phyloP scores from a whole-genome alignment of 371 early-diverging fungal species.

The Rhizopus arrhizus region DNA sequence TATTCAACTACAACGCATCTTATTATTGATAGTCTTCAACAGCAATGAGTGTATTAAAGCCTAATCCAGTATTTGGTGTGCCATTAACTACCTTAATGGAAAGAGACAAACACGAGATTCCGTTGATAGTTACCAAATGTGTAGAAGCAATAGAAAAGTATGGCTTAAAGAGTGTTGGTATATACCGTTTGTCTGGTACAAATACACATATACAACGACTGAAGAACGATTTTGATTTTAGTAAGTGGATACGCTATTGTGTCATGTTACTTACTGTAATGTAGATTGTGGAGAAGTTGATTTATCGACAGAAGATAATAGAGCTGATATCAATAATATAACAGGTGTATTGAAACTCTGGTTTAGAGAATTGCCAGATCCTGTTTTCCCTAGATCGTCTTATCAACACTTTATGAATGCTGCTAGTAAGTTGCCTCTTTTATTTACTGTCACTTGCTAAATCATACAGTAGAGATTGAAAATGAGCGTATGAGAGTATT shows the following conservation, averaged over 20 bases:
- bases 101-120: slow-evolving; percentile 71
- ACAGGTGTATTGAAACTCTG: slow-evolving; percentile 87
- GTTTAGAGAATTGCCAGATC: slow-evolving; percentile 90
- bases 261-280: not conserved
- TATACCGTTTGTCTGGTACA: slow-evolving; percentile 86
- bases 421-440: slow-evolving; percentile 50
- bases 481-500: slow-evolving; percentile 64
- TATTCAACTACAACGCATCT: not conserved
- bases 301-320: slow-evolving; percentile 56
- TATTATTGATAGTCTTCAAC: slow-evolving; percentile 48
- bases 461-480: slow-evolving; percentile 37
- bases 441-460: not conserved
- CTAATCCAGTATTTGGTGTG: slow-evolving; percentile 71
- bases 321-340: slow-evolving; percentile 77
- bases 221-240: slow-evolving; percentile 69
- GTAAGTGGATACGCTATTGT: slow-evolving; percentile 30
- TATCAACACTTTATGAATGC: slow-evolving; percentile 72
- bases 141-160: slow-evolving; percentile 74
- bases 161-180: slow-evolving; percentile 68
- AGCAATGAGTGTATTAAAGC: slow-evolving; percentile 60
- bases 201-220: slow-evolving; percentile 69
- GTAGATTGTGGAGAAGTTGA: slow-evolving; percentile 66
- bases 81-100: slow-evolving; percentile 60
- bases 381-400: slow-evolving; percentile 70
- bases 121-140: slow-evolving; percentile 73